Evolutionary conservation across 805 yeast species (phyloP), one percentile per base, ranked within the genome.

Genomic region (Zygosaccharomyces siamensis): DNA sequence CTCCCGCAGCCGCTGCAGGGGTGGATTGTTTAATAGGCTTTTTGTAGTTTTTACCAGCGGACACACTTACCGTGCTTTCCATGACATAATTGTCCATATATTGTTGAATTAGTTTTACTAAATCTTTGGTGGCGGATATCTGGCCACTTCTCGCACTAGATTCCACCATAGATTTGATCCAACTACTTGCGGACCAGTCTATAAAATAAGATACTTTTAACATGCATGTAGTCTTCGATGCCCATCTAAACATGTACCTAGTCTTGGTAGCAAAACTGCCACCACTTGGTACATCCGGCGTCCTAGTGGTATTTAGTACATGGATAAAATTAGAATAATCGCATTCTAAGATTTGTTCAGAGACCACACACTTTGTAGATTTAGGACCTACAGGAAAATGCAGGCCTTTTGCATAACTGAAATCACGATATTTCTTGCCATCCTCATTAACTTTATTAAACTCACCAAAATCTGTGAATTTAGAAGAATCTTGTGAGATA

Each of bases 271-370:
- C 73, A 64, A 93, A 93, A 0, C 86, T 77, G 38, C 76, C 76
- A 4, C 99, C 99, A 59, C 90, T 85, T 0, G 99, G 99, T 12
- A 93, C 98, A 61, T 89, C 93, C 0, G 99, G 99, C 0, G 99
- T 90, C 36, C 70, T 72, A 0, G 92, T 80, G 1, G 78, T 72
- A 37, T 83, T 80, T 2, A 81, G 68, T 1, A 89, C 80, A 50
- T 80, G 76, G 30, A 88, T 77, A 54, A 75, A 75, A 14, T 73
- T 72, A 4, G 73, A 66, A 12, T 74, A 66, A 53, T 82, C 80
- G 45, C 61, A 65, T 40, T 75, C 68, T 39, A 80, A 78, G 18
- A 86, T 72, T 0, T 74, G 70, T 57, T 89, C 97, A 2, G 66
- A 68, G 12, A 78, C 80, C n/a, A 69, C 51, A 63, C 95, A 87